A percentile compares a stretch with the other conserved stretches of the same genome.
phyloP scores from a whole-genome alignment of 352 stramenopile species.

The Phytophthora vignae region DNA sequence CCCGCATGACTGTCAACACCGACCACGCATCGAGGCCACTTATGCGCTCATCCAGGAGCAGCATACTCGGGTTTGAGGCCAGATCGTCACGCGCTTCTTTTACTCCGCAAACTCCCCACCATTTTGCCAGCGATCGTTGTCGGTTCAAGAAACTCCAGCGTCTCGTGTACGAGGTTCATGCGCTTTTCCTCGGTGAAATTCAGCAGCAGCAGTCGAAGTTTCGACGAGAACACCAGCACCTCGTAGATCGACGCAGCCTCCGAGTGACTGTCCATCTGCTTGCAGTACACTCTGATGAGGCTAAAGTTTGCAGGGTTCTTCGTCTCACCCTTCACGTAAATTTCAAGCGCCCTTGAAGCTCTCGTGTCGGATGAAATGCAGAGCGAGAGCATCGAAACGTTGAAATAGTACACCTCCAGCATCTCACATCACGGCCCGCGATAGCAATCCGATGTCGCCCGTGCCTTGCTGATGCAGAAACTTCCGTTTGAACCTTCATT shows the following conservation, averaged over 20 bases:
- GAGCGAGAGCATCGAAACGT: too few relatives aligned
- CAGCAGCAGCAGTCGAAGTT: conserved; percentile 72
- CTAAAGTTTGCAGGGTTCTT: too few relatives aligned
- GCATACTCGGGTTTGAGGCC: conserved; percentile 91
- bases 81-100: conserved; percentile 94
- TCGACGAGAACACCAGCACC: conserved; percentile 91
- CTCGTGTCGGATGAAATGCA: too few relatives aligned
- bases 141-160: conserved; percentile 68
- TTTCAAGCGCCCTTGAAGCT: too few relatives aligned
- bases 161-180: conserved; percentile 65
- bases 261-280: conserved; percentile 92
- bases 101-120: conserved; percentile 86
- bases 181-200: conserved; percentile 49
- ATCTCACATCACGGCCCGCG: too few relatives aligned
- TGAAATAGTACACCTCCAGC: too few relatives aligned
- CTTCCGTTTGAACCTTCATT: too few relatives aligned
- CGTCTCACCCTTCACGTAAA: too few relatives aligned
- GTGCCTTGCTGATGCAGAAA: too few relatives aligned
- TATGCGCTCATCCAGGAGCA: conserved; percentile 96
- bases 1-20: conserved; percentile 88
- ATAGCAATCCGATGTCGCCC: too few relatives aligned
- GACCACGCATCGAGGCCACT: conserved; percentile 89
- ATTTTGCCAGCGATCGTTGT: conserved; percentile 51
- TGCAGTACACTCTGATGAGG: conserved; percentile 3
- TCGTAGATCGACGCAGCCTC: conserved; percentile 89